These are phyloP conservation scores for Umbelopsis ramanniana DNA, from an alignment of 192 early-diverging fungal species.

Conservation along the genomic window DNA sequence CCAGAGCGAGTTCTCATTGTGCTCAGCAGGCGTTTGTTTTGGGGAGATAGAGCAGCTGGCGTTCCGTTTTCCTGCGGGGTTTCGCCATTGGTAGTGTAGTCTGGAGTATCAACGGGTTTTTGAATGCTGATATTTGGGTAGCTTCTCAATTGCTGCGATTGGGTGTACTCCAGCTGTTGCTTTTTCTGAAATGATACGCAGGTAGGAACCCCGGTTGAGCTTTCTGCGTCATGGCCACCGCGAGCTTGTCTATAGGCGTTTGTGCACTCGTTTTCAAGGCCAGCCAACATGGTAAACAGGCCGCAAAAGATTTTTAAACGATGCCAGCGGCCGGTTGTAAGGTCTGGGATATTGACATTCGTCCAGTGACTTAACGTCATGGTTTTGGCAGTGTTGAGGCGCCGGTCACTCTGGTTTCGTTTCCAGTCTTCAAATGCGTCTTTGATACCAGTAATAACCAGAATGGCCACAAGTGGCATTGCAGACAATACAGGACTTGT, in stretches of 20 bases:
- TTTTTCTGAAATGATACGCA: not conserved
- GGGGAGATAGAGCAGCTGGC: not conserved
- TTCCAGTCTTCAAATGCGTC: slow-evolving; percentile 94
- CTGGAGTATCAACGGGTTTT: not conserved
- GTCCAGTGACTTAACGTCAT: slow-evolving; percentile 61
- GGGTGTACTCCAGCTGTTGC: not conserved
- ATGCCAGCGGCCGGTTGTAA: slow-evolving; percentile 11
- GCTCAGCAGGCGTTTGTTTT: slow-evolving; percentile 18
- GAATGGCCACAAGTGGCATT: slow-evolving; percentile 80
- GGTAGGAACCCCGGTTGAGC: not conserved
- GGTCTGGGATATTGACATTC: slow-evolving; percentile 59
- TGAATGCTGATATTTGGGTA: not conserved
- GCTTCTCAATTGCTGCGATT: not conserved
- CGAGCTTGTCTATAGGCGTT: slow-evolving; percentile 14
- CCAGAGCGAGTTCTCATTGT: slow-evolving; percentile 34
- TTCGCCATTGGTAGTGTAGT: slow-evolving; percentile 1
- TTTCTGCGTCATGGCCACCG: not conserved
- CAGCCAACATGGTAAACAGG: slow-evolving; percentile 28
- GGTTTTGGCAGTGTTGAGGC: slow-evolving; percentile 74
- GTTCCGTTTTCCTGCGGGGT: not conserved
- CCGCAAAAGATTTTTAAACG: slow-evolving; percentile 20
- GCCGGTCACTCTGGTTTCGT: slow-evolving; percentile 80
- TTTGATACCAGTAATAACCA: slow-evolving; percentile 80
- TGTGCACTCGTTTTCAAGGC: slow-evolving; percentile 32
- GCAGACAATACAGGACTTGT: slow-evolving; percentile 81